These are phyloP conservation scores for Amanita rimosa DNA, from an alignment of 768 basidiomycete species.

Conservation along the genomic window DNA sequence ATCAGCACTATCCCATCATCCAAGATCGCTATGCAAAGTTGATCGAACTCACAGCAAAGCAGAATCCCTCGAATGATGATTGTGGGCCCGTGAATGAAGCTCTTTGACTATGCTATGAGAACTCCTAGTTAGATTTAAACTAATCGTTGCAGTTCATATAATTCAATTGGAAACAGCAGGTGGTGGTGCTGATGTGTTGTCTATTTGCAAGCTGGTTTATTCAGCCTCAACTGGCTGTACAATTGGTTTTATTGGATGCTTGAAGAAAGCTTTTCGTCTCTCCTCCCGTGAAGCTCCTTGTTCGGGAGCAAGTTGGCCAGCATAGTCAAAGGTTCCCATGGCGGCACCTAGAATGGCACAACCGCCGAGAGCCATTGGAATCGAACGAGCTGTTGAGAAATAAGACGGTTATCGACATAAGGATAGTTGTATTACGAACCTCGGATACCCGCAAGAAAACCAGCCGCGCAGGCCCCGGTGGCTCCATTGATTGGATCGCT, in stretches of 20 bases:
- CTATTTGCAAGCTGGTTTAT: slow-evolving; percentile 11
- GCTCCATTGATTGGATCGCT: slow-evolving; percentile 79
- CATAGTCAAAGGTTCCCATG: slow-evolving; percentile 74
- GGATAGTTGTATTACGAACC: slow-evolving; percentile 24
- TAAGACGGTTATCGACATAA: background rate
- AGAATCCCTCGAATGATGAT: background rate
- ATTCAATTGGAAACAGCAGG: background rate
- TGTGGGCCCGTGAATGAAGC: background rate
- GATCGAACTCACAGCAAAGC: slow-evolving; percentile 4
- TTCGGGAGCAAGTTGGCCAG: slow-evolving; percentile 50
- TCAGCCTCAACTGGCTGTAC: slow-evolving; percentile 19
- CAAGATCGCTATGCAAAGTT: slow-evolving; percentile 26
- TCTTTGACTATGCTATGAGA: background rate
- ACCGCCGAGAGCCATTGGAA: slow-evolving; percentile 72
- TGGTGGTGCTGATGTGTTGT: background rate
- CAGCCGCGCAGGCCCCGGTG: slow-evolving; percentile 85
- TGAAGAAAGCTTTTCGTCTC: slow-evolving; percentile 75
- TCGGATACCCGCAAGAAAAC: slow-evolving; percentile 82
- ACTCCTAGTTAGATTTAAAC: background rate
- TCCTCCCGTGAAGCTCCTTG: slow-evolving; percentile 43
- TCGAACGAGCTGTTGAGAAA: slow-evolving; percentile 52
- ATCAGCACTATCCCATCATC: slow-evolving; percentile 28
- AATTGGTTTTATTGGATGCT: slow-evolving; percentile 40
- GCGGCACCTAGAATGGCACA: slow-evolving; percentile 71
- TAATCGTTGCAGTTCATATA: background rate